Conservation (phyloP, 2,329 filamentous ascomycete species). For the Coleophoma crateriformis region DNA sequence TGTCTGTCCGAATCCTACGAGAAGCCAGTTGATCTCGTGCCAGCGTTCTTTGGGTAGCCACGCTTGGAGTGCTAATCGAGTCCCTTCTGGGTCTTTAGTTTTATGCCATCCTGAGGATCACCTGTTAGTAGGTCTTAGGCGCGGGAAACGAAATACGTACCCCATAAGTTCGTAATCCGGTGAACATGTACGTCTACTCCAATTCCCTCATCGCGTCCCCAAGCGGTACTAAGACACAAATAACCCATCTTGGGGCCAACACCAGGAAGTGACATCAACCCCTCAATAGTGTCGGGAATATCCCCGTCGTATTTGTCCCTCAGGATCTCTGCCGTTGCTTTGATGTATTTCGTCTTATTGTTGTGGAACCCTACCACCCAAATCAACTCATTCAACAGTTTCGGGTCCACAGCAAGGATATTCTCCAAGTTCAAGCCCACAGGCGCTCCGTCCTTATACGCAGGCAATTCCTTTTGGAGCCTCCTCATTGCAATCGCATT, state of each 20-base stretch:
- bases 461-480: constrained; percentile 54
- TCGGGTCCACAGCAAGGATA: constrained; percentile 53
- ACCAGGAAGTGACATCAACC: constrained; percentile 58
- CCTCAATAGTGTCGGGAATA: constrained; percentile 61
- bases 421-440: constrained; percentile 55
- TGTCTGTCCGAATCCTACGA: constrained; percentile 70
- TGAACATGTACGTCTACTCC: constrained; percentile 70
- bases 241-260: constrained; percentile 76
- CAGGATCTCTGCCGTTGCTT: constrained; percentile 55
- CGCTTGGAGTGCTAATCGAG: constrained; percentile 53
- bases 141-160: constrained; percentile 16
- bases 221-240: constrained; percentile 63
- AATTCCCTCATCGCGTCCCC: constrained; percentile 52
- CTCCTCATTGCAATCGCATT: constrained; percentile 63
- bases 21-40: constrained; percentile 69
- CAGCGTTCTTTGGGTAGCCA: constrained; percentile 67
- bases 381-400: constrained; percentile 58
- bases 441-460: constrained; percentile 21
- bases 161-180: constrained; percentile 70
- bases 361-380: constrained; percentile 69
- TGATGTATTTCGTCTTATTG: constrained; percentile 69
- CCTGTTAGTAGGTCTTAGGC: no score
- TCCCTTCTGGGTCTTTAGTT: constrained; percentile 64
- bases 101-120: constrained; percentile 42
- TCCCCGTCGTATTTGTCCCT: constrained; percentile 54